phyloP scores from a whole-genome alignment of 768 basidiomycete species.

The Plicaturopsis crispa region DNA sequence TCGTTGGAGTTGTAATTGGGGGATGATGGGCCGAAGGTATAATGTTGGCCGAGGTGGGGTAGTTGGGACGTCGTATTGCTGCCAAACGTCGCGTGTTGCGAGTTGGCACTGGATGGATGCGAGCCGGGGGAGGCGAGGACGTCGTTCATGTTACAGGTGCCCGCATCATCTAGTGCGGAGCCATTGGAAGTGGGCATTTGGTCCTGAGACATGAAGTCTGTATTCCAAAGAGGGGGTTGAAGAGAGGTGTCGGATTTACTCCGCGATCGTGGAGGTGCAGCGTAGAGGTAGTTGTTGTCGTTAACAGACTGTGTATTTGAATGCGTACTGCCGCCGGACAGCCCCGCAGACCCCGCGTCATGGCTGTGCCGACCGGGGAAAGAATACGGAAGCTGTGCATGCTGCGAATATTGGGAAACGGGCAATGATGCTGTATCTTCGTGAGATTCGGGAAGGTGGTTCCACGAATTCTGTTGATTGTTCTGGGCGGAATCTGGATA shows the following conservation, averaged over 20 bases:
- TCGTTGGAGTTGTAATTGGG: constrained; percentile 5
- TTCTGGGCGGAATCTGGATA: too few relatives aligned
- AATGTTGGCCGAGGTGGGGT: too few relatives aligned
- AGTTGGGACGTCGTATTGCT: too few relatives aligned
- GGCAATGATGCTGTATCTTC: too few relatives aligned
- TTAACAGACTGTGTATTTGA: constrained; percentile 24
- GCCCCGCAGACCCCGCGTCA: constrained; percentile 23
- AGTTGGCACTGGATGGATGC: too few relatives aligned
- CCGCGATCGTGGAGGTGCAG: constrained; percentile 33
- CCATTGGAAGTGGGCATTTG: constrained; percentile 24
- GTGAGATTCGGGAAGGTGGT: too few relatives aligned
- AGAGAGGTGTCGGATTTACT: constrained; percentile 57
- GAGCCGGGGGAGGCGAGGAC: constrained; percentile 25
- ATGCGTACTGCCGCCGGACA: constrained; percentile 24
- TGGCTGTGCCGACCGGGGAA: constrained; percentile 19
- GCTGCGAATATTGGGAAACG: constrained; percentile 9
- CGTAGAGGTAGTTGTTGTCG: constrained; percentile 30
- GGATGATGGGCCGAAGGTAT: constrained; percentile 5
- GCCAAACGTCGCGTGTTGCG: too few relatives aligned
- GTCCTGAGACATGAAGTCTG: constrained; percentile 27
- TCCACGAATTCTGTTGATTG: too few relatives aligned
- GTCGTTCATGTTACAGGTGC: constrained; percentile 33
- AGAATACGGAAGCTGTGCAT: constrained; percentile 14
- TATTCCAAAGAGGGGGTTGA: constrained; percentile 48
- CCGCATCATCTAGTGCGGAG: constrained; percentile 29